phyloP scores from a whole-genome alignment of 805 yeast species.

The Starmera caribaea region DNA sequence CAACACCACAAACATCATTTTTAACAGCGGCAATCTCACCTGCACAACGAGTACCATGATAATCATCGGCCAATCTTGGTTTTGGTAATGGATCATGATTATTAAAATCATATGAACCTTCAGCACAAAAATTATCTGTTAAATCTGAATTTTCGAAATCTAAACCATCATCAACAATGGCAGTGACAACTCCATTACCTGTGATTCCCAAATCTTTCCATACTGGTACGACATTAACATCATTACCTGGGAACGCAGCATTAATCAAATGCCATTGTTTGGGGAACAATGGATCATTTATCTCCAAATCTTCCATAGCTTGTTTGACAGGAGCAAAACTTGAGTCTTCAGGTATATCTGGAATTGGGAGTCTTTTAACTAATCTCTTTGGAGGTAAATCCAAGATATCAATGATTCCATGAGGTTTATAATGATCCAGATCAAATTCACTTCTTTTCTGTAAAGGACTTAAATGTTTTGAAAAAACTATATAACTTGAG shows the following conservation, averaged over 20 bases:
- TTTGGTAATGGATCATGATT: slow-evolving; percentile 64
- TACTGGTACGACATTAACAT: slow-evolving; percentile 75
- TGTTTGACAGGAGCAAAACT: slow-evolving; percentile 35
- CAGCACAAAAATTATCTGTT: slow-evolving; percentile 51
- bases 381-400: slow-evolving; percentile 43
- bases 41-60: slow-evolving; percentile 96
- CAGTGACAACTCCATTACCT: slow-evolving; percentile 76
- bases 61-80: slow-evolving; percentile 74
- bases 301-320: slow-evolving; percentile 44
- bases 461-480: not conserved
- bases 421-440: slow-evolving; percentile 1
- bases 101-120: slow-evolving; percentile 93
- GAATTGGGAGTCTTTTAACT: slow-evolving; percentile 50
- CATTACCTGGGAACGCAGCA: slow-evolving; percentile 63
- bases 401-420: slow-evolving; percentile 40
- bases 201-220: slow-evolving; percentile 70
- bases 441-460: not conserved
- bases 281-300: slow-evolving; percentile 74
- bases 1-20: slow-evolving; percentile 88
- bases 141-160: slow-evolving; percentile 77
- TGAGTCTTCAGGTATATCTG: slow-evolving; percentile 37
- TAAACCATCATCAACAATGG: slow-evolving; percentile 90
- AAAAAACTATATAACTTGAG: not conserved
- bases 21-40: slow-evolving; percentile 88
- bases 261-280: slow-evolving; percentile 93